These are phyloP conservation scores for Naganishia sp. DNA, from an alignment of 1,284 basidiomycete species.

Conservation along the genomic window DNA sequence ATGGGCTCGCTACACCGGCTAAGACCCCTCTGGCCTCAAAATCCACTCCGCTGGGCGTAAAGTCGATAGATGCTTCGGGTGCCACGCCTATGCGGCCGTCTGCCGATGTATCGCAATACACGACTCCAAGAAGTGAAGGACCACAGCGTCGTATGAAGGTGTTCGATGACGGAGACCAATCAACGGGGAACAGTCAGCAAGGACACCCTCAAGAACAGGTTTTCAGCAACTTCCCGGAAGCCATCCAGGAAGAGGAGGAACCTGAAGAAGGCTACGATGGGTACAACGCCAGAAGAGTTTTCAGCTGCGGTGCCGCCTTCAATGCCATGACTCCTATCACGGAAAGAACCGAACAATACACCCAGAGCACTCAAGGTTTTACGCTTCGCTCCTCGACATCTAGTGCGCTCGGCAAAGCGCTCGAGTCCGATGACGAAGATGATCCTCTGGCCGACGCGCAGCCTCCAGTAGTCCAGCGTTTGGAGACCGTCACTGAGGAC, in stretches of 20 bases:
- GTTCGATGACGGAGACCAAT: conserved; percentile 29
- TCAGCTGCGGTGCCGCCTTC: conserved; percentile 62
- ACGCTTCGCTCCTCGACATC: conserved; percentile 42
- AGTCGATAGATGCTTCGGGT: conserved; percentile 1
- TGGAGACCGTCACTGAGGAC: conserved; percentile 26
- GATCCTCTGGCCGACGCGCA: conserved; percentile 4
- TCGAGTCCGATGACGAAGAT: conserved; percentile 31
- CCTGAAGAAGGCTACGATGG: conserved; percentile 37
- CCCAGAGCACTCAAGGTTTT: conserved; percentile 62
- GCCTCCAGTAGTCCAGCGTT: not conserved
- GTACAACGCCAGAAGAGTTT: conserved; percentile 39
- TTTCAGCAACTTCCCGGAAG: conserved; percentile 31
- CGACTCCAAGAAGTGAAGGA: conserved; percentile 22
- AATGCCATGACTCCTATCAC: conserved; percentile 93
- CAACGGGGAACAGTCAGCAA: conserved; percentile 38
- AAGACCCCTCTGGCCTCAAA: conserved; percentile 40
- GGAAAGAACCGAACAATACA: conserved; percentile 85
- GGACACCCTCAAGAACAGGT: conserved; percentile 32
- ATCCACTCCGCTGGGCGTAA: conserved; percentile 16
- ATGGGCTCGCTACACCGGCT: conserved; percentile 45
- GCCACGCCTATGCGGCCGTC: conserved; percentile 17
- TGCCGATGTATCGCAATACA: conserved; percentile 28
- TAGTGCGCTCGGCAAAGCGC: conserved; percentile 30
- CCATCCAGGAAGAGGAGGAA: conserved; percentile 36
- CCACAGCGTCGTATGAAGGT: conserved; percentile 22